phyloP scores from a whole-genome alignment of 176 grass and related monocot genomes.

The Carex parvula region DNA sequence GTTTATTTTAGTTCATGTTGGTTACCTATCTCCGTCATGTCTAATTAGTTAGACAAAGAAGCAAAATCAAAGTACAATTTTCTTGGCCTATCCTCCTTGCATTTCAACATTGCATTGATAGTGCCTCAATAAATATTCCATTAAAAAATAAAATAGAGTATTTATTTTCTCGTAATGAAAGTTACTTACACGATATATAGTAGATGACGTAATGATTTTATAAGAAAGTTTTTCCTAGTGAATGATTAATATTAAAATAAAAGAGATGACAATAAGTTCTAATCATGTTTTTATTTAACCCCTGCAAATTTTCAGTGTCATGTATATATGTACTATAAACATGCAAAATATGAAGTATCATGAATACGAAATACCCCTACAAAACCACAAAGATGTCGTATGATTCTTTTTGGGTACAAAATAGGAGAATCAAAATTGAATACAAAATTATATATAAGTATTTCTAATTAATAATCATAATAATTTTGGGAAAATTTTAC shows the following conservation, averaged over 20 bases:
- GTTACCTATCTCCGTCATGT: constrained; percentile 3
- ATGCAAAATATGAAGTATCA: neutral
- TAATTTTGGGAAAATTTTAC: no score
- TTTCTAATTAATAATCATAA: no score
- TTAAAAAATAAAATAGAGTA: neutral
- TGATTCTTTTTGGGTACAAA: neutral
- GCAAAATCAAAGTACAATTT: constrained; percentile 10
- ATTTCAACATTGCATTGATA: neutral
- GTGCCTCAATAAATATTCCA: neutral
- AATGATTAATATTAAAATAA: neutral
- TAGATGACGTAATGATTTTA: neutral
- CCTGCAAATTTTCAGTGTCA: neutral
- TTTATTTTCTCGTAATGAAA: neutral
- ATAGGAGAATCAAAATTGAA: no score
- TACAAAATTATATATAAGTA: no score
- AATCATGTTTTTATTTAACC: neutral
- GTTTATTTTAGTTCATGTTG: constrained; percentile 1
- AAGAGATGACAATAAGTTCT: neutral
- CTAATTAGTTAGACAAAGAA: constrained; percentile 11
- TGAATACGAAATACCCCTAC: neutral
- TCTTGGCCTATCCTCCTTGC: neutral
- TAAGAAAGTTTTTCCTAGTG: neutral
- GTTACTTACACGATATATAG: neutral
- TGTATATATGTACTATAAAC: neutral
- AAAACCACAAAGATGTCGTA: neutral